Evolutionary conservation across 2,329 filamentous ascomycete genomes (phyloP).

Genomic region (Rhynchosporium secalis): DNA sequence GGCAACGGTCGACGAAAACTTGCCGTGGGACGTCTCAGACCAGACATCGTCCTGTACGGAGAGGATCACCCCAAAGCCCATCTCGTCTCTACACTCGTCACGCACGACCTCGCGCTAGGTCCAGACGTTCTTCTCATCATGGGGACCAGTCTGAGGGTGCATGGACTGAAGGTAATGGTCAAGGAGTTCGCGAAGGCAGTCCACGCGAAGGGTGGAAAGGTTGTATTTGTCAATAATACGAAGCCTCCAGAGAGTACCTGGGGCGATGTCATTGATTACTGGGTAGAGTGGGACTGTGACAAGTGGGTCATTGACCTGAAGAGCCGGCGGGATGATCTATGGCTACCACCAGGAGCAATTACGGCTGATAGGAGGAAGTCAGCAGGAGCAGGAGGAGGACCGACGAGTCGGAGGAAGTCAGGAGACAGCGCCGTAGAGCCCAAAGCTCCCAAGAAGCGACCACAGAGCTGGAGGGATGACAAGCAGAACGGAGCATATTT

Average conservation of each 20-base stretch:
- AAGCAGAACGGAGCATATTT: conserved; percentile 36
- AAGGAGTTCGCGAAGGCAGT: conserved; percentile 71
- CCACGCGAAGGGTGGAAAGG: conserved; percentile 63
- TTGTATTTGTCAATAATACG: conserved; percentile 72
- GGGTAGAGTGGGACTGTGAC: conserved; percentile 74
- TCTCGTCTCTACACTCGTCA: conserved; percentile 66
- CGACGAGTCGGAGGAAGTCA: conserved; percentile 24
- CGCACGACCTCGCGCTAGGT: conserved; percentile 63
- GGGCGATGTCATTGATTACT: conserved; percentile 73
- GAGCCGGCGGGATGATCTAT: conserved; percentile 37
- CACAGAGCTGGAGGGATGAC: conserved; percentile 35
- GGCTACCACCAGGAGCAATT: conserved; percentile 34
- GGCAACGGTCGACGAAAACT: conserved; percentile 66
- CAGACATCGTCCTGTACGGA: conserved; percentile 73
- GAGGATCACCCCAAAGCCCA: conserved; percentile 71
- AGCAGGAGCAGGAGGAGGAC: conserved; percentile 24
- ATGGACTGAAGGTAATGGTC: conserved; percentile 70
- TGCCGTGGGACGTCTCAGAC: conserved; percentile 66
- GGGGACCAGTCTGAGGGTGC: conserved; percentile 69
- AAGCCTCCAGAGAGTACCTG: conserved; percentile 71
- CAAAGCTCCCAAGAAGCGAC: conserved; percentile 22
- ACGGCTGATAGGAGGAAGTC: conserved; percentile 25
- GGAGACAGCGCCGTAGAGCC: conserved; percentile 7
- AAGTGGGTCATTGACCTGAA: conserved; percentile 66
- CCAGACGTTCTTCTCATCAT: conserved; percentile 70